Percentiles rank a stretch among this genome's conserved stretches.
These are phyloP conservation scores for Salix arbutifolia DNA, from an alignment of 345 rosid genomes.

Conservation along the genomic window DNA sequence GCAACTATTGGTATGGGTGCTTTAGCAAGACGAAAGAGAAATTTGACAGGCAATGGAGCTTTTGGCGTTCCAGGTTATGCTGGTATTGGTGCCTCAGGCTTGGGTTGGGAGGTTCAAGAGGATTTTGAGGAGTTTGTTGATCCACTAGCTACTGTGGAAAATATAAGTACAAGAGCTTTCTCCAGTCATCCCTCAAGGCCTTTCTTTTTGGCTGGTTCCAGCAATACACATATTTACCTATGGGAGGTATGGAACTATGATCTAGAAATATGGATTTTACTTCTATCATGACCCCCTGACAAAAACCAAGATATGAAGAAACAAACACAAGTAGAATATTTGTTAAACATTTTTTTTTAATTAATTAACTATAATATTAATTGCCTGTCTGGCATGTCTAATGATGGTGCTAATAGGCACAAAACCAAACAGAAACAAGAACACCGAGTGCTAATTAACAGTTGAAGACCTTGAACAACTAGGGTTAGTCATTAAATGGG, in stretches of 20 bases:
- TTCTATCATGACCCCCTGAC: background rate
- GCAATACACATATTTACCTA: slow-evolving; percentile 78
- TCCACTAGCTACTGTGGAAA: slow-evolving; percentile 68
- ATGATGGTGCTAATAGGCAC: too few relatives aligned
- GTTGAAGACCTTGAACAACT: too few relatives aligned
- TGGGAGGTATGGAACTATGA: slow-evolving; percentile 73
- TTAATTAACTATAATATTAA: too few relatives aligned
- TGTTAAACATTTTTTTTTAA: too few relatives aligned
- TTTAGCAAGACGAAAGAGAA: slow-evolving; percentile 46
- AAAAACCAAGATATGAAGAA: too few relatives aligned
- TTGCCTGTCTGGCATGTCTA: too few relatives aligned
- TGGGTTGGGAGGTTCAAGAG: slow-evolving; percentile 80
- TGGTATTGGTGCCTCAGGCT: slow-evolving; percentile 60
- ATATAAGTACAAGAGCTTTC: slow-evolving; percentile 69
- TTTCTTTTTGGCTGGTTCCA: slow-evolving; percentile 89
- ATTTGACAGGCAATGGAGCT: slow-evolving; percentile 47
- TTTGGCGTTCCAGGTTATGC: slow-evolving; percentile 61
- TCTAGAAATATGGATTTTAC: background rate
- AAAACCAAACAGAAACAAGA: too few relatives aligned
- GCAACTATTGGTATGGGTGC: slow-evolving; percentile 56
- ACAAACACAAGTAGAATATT: too few relatives aligned
- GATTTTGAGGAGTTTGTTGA: slow-evolving; percentile 66
- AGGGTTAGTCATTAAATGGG: too few relatives aligned
- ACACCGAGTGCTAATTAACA: too few relatives aligned
- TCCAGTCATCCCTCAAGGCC: slow-evolving; percentile 88